These are phyloP conservation scores for Andrographis paniculata DNA, from an alignment of 305 asterid species.

Conservation along the genomic window DNA sequence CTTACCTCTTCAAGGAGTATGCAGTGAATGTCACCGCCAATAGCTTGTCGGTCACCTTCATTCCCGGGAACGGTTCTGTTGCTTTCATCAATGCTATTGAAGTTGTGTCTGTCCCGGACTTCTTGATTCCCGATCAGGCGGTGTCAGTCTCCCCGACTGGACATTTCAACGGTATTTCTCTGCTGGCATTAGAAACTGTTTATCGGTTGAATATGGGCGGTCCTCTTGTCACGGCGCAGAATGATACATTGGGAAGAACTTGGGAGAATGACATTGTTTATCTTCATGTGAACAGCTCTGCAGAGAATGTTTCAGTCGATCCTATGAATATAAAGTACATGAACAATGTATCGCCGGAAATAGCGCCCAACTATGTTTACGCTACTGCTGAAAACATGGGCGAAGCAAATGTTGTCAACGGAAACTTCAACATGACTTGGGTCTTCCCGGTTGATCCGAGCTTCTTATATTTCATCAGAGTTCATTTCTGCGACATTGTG, in stretches of 20 bases:
- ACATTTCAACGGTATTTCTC: constrained; percentile 53
- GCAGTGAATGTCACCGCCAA: constrained; percentile 66
- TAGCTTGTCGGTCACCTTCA: constrained; percentile 49
- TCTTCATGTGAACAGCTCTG: constrained; percentile 91
- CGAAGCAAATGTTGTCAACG: constrained; percentile 59
- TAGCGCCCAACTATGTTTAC: constrained; percentile 85
- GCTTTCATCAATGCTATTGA: constrained; percentile 95
- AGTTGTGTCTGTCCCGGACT: constrained; percentile 76
- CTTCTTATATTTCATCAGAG: constrained; percentile 64
- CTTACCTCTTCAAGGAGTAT: constrained; percentile 79
- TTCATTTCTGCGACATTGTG: constrained; percentile 94
- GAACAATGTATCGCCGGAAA: constrained; percentile 44
- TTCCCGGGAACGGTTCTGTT: constrained; percentile 64
- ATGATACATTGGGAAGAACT: constrained; percentile 82
- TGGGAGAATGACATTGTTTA: constrained; percentile 93
- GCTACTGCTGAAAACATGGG: constrained; percentile 97
- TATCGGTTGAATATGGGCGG: constrained; percentile 98
- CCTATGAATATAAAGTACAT: constrained; percentile 53
- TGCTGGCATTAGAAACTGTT: constrained; percentile 62
- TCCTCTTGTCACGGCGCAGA: constrained; percentile 76
- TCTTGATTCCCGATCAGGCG: constrained; percentile 67
- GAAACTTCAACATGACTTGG: constrained; percentile 97
- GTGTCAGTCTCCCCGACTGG: constrained; percentile 37
- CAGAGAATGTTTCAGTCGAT: constrained; percentile 44
- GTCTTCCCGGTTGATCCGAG: constrained; percentile 72